phyloP scores from a whole-genome alignment of 2,329 filamentous ascomycete genomes.

The Epicoccum sorghinum region DNA sequence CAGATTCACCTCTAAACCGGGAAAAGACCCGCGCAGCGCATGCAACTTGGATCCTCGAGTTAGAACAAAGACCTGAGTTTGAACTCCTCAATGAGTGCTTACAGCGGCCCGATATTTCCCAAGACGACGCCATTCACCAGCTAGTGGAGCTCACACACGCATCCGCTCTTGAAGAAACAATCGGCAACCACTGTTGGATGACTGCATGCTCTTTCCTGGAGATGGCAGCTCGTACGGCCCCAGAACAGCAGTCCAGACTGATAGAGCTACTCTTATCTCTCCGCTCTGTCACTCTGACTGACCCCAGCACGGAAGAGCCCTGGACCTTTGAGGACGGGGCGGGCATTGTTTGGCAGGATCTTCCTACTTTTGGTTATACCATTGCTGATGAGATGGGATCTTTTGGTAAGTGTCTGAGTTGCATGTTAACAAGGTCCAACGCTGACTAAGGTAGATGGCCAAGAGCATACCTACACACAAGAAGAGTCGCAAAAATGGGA shows the following conservation, averaged over 20 bases:
- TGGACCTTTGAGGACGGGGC: slow-evolving; percentile 9
- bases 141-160: slow-evolving; percentile 4
- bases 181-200: slow-evolving; percentile 16
- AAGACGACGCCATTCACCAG: neutral
- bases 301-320: slow-evolving; percentile 2
- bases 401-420: neutral
- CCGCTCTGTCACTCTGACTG: neutral
- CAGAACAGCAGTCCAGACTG: slow-evolving; percentile 6
- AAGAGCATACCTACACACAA: slow-evolving; percentile 7
- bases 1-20: slow-evolving; percentile 1
- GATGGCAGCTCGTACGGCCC: slow-evolving; percentile 7
- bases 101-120: neutral
- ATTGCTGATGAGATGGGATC: slow-evolving; percentile 17
- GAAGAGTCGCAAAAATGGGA: slow-evolving; percentile 11
- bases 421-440: neutral
- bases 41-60: neutral
- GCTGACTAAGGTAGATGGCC: slow-evolving; percentile 5
- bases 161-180: neutral
- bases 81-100: neutral
- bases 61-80: slow-evolving; percentile 10
- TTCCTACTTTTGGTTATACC: slow-evolving; percentile 20
- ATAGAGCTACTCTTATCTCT: slow-evolving; percentile 6
- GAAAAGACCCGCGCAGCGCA: slow-evolving; percentile 10
- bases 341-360: slow-evolving; percentile 13
- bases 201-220: slow-evolving; percentile 14